These are phyloP conservation scores for Pseudocercospora fijiensis DNA, from an alignment of 2,329 filamentous ascomycete genomes.

Conservation along the genomic window DNA sequence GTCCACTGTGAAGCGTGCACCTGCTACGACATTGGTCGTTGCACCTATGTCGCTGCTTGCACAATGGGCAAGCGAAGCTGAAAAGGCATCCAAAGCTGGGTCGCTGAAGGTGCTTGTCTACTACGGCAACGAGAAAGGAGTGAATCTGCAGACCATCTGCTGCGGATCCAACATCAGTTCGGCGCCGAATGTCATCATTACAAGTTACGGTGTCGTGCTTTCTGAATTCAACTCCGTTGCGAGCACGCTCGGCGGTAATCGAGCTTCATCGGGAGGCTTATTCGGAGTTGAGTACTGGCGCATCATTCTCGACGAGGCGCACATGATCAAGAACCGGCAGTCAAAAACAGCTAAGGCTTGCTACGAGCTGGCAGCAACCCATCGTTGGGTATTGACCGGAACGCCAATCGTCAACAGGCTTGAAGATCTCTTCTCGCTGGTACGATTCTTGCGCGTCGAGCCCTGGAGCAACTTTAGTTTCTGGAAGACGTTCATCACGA, in stretches of 20 bases:
- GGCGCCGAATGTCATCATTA: slow-evolving; percentile 88
- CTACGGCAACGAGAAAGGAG: slow-evolving; percentile 81
- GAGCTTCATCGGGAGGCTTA: slow-evolving; percentile 57
- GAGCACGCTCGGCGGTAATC: slow-evolving; percentile 61
- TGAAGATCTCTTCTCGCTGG: slow-evolving; percentile 90
- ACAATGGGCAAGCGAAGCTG: slow-evolving; percentile 94
- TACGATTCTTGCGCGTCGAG: slow-evolving; percentile 89
- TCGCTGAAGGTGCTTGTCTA: slow-evolving; percentile 84
- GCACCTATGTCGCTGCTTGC: slow-evolving; percentile 95
- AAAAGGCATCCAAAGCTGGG: slow-evolving; percentile 82
- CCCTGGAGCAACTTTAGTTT: slow-evolving; percentile 99
- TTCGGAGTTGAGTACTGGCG: slow-evolving; percentile 95
- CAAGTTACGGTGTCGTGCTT: slow-evolving; percentile 86
- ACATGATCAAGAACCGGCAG: slow-evolving; percentile 81
- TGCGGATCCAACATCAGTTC: slow-evolving; percentile 68
- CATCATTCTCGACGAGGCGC: slow-evolving; percentile 91
- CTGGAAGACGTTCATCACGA: slow-evolving; percentile 98
- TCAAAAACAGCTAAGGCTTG: slow-evolving; percentile 95
- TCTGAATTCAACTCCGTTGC: slow-evolving; percentile 82
- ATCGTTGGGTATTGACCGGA: slow-evolving; percentile 91
- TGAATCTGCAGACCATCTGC: slow-evolving; percentile 76
- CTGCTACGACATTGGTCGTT: slow-evolving; percentile 89
- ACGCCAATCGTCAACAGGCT: slow-evolving; percentile 96
- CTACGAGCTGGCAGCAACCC: slow-evolving; percentile 79
- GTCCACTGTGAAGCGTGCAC: slow-evolving; percentile 63